phyloP scores from a whole-genome alignment of 73 alveolate genomes.

The Paramecium caudatum region DNA sequence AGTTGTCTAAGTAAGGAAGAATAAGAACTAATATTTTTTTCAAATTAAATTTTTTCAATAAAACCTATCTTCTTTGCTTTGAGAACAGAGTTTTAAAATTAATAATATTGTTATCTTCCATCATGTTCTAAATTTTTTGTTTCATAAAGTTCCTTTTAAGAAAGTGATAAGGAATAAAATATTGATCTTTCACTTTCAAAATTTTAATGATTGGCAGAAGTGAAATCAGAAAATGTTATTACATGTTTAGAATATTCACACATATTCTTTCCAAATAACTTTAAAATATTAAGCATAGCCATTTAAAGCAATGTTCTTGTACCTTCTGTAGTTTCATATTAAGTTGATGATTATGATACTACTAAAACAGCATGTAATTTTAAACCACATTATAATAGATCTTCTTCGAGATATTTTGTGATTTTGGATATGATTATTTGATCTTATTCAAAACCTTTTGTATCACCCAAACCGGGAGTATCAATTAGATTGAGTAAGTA shows the following conservation, averaged over 20 bases:
- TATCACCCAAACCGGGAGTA: constrained; percentile 21
- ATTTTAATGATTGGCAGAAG: background rate
- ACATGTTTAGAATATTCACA: constrained; percentile 11
- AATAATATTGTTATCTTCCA: background rate
- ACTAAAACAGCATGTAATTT: constrained; percentile 2
- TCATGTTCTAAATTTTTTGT: background rate
- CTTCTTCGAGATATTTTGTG: background rate
- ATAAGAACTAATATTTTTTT: background rate
- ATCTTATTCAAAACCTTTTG: constrained; percentile 24
- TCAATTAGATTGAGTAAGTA: constrained; percentile 2
- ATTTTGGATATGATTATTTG: background rate
- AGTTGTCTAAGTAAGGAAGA: background rate
- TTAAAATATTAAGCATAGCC: background rate
- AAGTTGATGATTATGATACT: constrained; percentile 1
- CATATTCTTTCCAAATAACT: background rate
- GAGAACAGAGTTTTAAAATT: constrained; percentile 2
- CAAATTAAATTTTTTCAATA: background rate
- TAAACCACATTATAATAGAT: background rate
- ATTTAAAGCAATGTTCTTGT: background rate
- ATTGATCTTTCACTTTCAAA: constrained; percentile 1
- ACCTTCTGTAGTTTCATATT: background rate
- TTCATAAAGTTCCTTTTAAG: background rate
- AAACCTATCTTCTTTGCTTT: background rate
- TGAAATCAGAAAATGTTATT: constrained; percentile 13
- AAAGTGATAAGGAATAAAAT: background rate